Conservation (phyloP, 768 basidiomycete species). For the Boletus eberwhitei region DNA sequence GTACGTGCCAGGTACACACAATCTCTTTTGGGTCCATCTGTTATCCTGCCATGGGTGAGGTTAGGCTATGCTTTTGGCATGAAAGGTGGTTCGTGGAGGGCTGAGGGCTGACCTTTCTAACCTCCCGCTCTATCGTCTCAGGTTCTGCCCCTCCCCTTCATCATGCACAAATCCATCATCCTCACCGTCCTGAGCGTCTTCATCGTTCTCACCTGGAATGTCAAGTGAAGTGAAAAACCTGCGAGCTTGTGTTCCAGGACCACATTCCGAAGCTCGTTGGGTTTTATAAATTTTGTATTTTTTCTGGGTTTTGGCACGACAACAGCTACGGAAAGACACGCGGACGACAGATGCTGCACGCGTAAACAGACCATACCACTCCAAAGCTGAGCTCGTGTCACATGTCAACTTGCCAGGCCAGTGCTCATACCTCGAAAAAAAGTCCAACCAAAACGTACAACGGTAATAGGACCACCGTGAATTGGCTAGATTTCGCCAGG, state of each 20-base stretch:
- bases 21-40: too few relatives aligned
- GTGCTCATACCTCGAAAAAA: not conserved
- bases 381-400: conserved; percentile 9
- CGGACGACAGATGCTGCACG: conserved; percentile 1
- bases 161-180: too few relatives aligned
- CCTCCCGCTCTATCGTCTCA: too few relatives aligned
- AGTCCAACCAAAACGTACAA: not conserved
- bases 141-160: too few relatives aligned
- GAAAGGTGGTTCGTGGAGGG: too few relatives aligned
- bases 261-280: not conserved
- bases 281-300: conserved; percentile 1
- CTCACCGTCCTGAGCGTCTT: too few relatives aligned
- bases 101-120: too few relatives aligned
- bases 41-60: too few relatives aligned
- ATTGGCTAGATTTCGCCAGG: not conserved
- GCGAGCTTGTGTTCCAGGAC: too few relatives aligned
- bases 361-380: conserved; percentile 7
- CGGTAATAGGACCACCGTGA: not conserved
- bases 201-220: too few relatives aligned
- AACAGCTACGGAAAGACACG: not conserved
- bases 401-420: not conserved
- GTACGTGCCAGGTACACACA: too few relatives aligned
- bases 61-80: too few relatives aligned
- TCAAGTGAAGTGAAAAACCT: not conserved
- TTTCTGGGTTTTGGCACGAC: conserved; percentile 14